Conservation (phyloP, 768 basidiomycete species). For the Terana coerulea region DNA sequence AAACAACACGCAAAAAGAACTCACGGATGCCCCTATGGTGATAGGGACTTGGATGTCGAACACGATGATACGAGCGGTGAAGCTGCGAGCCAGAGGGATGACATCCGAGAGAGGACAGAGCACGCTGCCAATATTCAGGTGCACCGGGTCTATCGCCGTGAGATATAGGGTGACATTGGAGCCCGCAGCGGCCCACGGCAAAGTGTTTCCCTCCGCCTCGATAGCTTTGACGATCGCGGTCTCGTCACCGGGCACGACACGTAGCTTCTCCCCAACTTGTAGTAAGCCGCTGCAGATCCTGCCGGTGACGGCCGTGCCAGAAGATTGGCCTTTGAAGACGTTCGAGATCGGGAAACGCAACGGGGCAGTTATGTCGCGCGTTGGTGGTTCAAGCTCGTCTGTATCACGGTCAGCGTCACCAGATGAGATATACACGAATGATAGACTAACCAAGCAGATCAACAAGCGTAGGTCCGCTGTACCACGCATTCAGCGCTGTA, state of each 20-base stretch:
- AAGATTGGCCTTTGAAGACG: constrained; percentile 86
- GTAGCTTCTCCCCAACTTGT: constrained; percentile 85
- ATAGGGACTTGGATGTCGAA: constrained; percentile 93
- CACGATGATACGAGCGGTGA: constrained; percentile 86
- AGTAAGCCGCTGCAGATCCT: constrained; percentile 83
- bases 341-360: constrained; percentile 90
- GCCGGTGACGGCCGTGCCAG: constrained; percentile 77
- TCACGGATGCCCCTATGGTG: constrained; percentile 79
- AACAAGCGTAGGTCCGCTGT: constrained; percentile 79
- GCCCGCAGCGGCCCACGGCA: constrained; percentile 88
- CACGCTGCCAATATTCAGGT: constrained; percentile 85
- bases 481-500: constrained; percentile 63
- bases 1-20: not conserved
- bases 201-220: constrained; percentile 71
- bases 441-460: constrained; percentile 67
- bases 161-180: constrained; percentile 85
- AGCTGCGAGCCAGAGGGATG: constrained; percentile 72
- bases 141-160: constrained; percentile 78
- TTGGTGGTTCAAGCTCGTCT: constrained; percentile 83
- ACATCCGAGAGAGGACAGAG: constrained; percentile 71
- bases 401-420: not conserved
- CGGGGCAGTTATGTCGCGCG: constrained; percentile 70
- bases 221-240: constrained; percentile 82
- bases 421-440: not conserved
- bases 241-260: constrained; percentile 92